Conservation (phyloP, 2,329 filamentous ascomycete genomes). For the Stylonectria norvegica region DNA sequence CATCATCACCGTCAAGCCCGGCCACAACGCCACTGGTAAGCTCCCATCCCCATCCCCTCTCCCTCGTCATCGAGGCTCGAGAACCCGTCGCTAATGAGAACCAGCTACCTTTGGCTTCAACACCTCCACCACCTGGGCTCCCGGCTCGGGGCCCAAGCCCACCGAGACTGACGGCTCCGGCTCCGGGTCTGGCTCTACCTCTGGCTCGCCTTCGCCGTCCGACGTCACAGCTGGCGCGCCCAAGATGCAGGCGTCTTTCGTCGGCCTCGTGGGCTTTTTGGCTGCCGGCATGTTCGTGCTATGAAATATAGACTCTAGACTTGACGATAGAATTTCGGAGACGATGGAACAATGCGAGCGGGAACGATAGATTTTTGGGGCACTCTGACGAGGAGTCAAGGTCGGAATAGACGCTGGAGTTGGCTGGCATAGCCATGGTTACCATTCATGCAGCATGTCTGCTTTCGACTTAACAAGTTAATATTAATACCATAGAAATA, state of each 20-base stretch:
- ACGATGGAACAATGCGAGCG: too few relatives aligned
- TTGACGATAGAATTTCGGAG: too few relatives aligned
- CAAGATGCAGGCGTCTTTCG: constrained; percentile 15
- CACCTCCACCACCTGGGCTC: background rate
- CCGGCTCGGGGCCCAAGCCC: constrained; percentile 7
- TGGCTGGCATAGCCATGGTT: constrained; percentile 19
- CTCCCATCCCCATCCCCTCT: background rate
- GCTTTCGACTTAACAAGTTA: constrained; percentile 26
- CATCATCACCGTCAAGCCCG: background rate
- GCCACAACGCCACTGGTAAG: background rate
- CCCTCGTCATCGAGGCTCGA: too few relatives aligned
- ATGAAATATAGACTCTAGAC: too few relatives aligned
- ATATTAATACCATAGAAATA: constrained; percentile 24
- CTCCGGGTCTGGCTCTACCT: constrained; percentile 6
- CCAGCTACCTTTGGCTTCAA: constrained; percentile 5
- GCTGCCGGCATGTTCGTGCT: constrained; percentile 22
- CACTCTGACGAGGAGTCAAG: too few relatives aligned
- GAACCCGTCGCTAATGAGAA: constrained; percentile 2
- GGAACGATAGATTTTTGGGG: too few relatives aligned
- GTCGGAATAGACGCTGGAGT: background rate
- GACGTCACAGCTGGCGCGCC: constrained; percentile 17
- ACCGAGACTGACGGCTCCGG: constrained; percentile 10
- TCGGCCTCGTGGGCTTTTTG: constrained; percentile 21
- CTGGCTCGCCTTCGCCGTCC: constrained; percentile 4
- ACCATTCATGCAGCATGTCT: constrained; percentile 17